Percentiles rank a stretch among this genome's conserved stretches.
These are phyloP conservation scores for Ascochyta clinopodiicola DNA, from an alignment of 2,329 filamentous ascomycete genomes.

Conservation along the genomic window DNA sequence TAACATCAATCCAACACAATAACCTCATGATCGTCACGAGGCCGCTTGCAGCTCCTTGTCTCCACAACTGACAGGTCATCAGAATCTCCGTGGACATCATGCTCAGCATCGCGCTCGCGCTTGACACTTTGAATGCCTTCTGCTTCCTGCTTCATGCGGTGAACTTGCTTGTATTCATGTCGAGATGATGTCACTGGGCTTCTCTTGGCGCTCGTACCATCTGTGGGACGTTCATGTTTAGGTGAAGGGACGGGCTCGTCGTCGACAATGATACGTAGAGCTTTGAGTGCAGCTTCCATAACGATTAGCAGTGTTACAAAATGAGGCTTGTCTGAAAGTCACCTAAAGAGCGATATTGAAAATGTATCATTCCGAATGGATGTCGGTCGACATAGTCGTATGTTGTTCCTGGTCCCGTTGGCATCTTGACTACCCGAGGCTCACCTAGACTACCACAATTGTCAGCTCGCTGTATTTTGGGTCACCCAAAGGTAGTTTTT, in stretches of 20 bases:
- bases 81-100: background rate
- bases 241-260: conserved; percentile 1
- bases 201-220: too few species aligned
- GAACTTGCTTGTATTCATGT: too few species aligned
- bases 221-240: too few species aligned
- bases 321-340: background rate
- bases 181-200: too few species aligned
- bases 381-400: conserved; percentile 2
- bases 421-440: background rate
- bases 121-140: conserved; percentile 15
- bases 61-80: background rate
- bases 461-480: background rate
- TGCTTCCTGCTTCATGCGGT: background rate
- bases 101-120: conserved; percentile 1
- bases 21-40: background rate
- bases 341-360: conserved; percentile 29
- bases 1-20: background rate
- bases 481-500: background rate
- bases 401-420: background rate
- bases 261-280: conserved; percentile 22
- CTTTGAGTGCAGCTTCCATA: conserved; percentile 30
- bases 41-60: background rate
- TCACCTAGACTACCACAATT: background rate
- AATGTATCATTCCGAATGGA: conserved; percentile 24
- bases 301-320: too few species aligned